Evolutionary conservation across 495 filamentous ascomycete species (phyloP).

Genomic region (Wilcoxina mikolae): DNA sequence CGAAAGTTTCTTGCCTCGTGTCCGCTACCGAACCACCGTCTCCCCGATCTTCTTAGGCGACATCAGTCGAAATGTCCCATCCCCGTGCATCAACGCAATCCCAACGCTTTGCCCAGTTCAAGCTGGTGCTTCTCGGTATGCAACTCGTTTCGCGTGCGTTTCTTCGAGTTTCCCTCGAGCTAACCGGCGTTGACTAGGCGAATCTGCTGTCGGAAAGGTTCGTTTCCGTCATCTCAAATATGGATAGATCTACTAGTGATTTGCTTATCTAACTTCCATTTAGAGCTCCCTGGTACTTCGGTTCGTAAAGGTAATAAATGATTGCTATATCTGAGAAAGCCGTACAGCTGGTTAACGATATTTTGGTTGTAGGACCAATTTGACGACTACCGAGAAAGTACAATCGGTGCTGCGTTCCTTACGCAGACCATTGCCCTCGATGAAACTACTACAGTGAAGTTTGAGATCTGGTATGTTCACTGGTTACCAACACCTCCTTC

Average conservation of each 20-base stretch:
- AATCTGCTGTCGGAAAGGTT: conserved; percentile 97
- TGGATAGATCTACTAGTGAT: conserved; percentile 2
- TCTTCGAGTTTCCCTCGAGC: conserved; percentile 25
- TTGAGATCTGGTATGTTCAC: conserved; percentile 72
- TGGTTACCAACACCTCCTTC: neutral
- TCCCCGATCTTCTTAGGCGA: neutral
- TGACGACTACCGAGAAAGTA: conserved; percentile 97
- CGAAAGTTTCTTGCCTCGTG: too few species aligned
- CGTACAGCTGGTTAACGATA: neutral
- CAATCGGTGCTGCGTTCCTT: conserved; percentile 95
- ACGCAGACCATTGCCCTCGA: conserved; percentile 97
- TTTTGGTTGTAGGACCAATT: conserved; percentile 71
- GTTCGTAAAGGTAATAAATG: conserved; percentile 75
- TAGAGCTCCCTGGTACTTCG: conserved; percentile 93
- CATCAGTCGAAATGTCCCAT: conserved; percentile 21
- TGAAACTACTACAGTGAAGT: conserved; percentile 96
- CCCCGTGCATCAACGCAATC: conserved; percentile 29
- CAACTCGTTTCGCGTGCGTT: conserved; percentile 1
- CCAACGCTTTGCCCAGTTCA: conserved; percentile 89
- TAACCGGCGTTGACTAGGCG: conserved; percentile 46
- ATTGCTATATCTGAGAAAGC: too few species aligned
- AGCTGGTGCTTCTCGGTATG: conserved; percentile 88
- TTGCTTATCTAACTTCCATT: conserved; percentile 32
- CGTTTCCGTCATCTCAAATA: conserved; percentile 16
- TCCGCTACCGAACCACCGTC: neutral